Base-by-base conservation (phyloP, 2,329 filamentous ascomycete genomes). In the Leptosphaerulina australis region DNA sequence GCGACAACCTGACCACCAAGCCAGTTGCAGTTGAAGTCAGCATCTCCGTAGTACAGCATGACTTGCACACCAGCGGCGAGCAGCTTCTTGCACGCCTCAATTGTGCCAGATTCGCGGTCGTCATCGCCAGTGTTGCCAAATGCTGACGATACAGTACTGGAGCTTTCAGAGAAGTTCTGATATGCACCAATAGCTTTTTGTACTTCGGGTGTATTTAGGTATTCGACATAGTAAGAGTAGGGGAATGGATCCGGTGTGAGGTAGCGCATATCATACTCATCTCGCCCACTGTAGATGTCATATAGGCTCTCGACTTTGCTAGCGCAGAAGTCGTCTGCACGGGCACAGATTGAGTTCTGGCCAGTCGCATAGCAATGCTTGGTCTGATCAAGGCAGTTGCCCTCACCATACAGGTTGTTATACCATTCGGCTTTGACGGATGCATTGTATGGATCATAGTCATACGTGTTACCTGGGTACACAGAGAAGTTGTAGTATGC, bases 261-360 rank as follows among this genome's bases (percentile, higher is more conserved):
- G 53, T 84, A 79, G 26, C 83, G 77, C 59, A 85, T 77, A 57
- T 87, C 84, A 64, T 85, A 85, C 59, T 83, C 78, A 66, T 85
- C 81, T 28, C 83, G 76, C 1, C 74, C 75, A 0, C 79, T 70
- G 53, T 80, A 77, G n/a, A 69, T 65, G 60, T 83, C 81, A 44
- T 80, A 81, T 12, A 82, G 58, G 12, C 54, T 59, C 56, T 86
- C 81, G 3, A 86, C 81, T 21, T 83, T 72, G 41, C 71, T 52
- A 26, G 70, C 72, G 70, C 83, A 87, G 67, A 83, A 85, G 48
- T 68, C 70, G 64, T 85, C 82, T 2, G 84, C 83, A 2, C 70
- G 64, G 1, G 67, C 62, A 71, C 84, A 87, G 36, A 83, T 67
- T 4, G 73, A 67, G 58, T 84, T 75, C 37, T 75, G 68, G 0